A percentile compares a stretch with the other conserved stretches of the same genome.
Evolutionary conservation across 2,329 filamentous ascomycete species (phyloP).

Genomic region (Tolypocladium paradoxum): DNA sequence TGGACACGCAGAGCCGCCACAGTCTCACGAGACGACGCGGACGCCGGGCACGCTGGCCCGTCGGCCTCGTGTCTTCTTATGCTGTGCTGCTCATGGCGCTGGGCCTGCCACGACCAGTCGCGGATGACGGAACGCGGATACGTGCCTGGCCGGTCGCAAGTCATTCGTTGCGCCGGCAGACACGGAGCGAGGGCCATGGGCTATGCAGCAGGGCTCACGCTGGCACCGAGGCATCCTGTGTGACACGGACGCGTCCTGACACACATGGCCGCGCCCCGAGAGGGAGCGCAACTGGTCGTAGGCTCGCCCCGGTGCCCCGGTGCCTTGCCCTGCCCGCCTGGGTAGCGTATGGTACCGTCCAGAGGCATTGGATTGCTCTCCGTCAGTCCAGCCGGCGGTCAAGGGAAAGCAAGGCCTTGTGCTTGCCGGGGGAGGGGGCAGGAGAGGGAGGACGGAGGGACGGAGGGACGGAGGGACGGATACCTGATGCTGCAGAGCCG

Average conservation of each 20-base stretch:
- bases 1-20: not conserved
- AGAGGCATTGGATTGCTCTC: not conserved
- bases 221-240: not conserved
- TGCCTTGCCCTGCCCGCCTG: not conserved
- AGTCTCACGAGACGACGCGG: not conserved
- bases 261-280: not conserved
- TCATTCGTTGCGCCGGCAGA: not conserved
- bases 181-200: not conserved
- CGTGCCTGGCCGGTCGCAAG: conserved; percentile 1
- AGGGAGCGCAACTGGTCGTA: not conserved
- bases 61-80: not conserved
- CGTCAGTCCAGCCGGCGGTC: not conserved
- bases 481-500: not conserved
- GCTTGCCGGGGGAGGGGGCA: not conserved
- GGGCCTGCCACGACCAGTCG: not conserved
- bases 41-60: not conserved
- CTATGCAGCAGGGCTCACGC: not conserved
- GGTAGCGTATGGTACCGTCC: not conserved
- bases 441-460: not conserved
- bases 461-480: not conserved
- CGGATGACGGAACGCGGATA: not conserved
- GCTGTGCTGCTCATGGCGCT: not conserved
- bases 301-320: not conserved
- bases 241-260: not conserved
- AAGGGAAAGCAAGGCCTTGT: not conserved